Evolutionary conservation across 208 protist genomes (phyloP).

Genomic region (Crithidia brevicula): DNA sequence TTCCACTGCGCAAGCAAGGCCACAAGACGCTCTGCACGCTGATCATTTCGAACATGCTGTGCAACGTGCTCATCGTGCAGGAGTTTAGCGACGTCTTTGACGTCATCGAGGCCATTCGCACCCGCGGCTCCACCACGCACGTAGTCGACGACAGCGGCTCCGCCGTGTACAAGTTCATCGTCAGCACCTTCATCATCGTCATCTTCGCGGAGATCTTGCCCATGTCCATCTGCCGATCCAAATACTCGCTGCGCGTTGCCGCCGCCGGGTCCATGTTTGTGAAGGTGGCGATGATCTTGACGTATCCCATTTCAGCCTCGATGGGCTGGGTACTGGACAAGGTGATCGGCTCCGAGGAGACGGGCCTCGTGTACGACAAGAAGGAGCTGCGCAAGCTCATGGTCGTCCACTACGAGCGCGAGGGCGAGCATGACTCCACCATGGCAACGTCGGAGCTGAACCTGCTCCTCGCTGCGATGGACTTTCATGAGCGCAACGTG

Average conservation of each 20-base stretch:
- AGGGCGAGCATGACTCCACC: conserved; percentile 36
- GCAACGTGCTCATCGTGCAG: conserved; percentile 89
- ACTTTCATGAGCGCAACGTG: conserved; percentile 87
- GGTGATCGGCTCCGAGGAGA: conserved; percentile 68
- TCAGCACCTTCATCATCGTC: conserved; percentile 81
- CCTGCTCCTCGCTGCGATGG: conserved; percentile 86
- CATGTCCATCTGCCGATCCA: conserved; percentile 91
- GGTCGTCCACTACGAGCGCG: conserved; percentile 83
- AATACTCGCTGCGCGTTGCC: conserved; percentile 81
- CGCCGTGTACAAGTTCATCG: conserved; percentile 62
- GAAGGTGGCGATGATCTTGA: conserved; percentile 76
- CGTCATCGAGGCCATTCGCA: conserved; percentile 46
- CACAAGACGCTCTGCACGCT: conserved; percentile 89
- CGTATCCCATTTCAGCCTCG: conserved; percentile 76
- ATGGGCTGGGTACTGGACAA: conserved; percentile 82
- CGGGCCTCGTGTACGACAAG: conserved; percentile 87
- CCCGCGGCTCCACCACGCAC: conserved; percentile 18
- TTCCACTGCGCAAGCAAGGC: conserved; percentile 77
- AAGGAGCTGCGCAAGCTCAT: conserved; percentile 89
- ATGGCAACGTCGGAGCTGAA: conserved; percentile 82
- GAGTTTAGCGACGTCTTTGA: conserved; percentile 65
- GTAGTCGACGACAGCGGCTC: conserved; percentile 34
- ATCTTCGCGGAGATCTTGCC: conserved; percentile 88
- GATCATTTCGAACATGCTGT: conserved; percentile 89
- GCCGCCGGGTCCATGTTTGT: conserved; percentile 79